Evolutionary conservation across 495 filamentous ascomycete species (phyloP), one percentile per base, ranked within the genome.

Genomic region (Trichoderma asperelloides): DNA sequence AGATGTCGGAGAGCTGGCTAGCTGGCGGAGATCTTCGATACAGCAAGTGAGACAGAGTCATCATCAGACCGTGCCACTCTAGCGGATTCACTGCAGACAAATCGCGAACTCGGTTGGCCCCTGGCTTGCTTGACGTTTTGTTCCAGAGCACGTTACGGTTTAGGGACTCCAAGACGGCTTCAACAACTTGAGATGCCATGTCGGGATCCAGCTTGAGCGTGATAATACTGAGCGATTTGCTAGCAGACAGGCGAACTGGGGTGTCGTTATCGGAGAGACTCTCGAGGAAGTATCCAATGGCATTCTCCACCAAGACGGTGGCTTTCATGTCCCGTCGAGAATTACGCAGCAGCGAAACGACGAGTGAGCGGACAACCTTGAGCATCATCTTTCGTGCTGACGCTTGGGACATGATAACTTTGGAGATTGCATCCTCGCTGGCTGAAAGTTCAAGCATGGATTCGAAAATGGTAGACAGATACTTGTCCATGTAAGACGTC

Each of bases 161-260:
- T 37, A 96, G 79, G 2, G 84, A 85, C 12, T 86, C 86, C 64
- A 95, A 74, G 39, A 97, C 86, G 0, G 91, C 91, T 68, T 96
- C 90, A 27, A 97, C 87, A 21, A 98, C 87, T 65, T 97, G 89
- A 0, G 85, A 82, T 0, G 88, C 92, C 87, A 96, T 92, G 15
- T 89, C 88, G 0, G 85, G 73, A 37, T 92, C 86, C 4, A 98
- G 78, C 71, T 90, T 90, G 64, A 91, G 77, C 0, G 92, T 87
- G 69, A 98, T 86, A 33, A 96, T 83, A 69, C 91, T 96, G 62
- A 98, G 83, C 16, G 93, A 89, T 77, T 99, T 99, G 76, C 92
- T 96, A 12, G 94, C 91, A 41, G 94, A 89, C 74, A 96, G 86
- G 45, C 95, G 82, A 37, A 98, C 91, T 8, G 91, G 89, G 0